These are phyloP conservation scores for Dioscorea alata DNA, from an alignment of 106 monocot genomes.

Conservation along the genomic window DNA sequence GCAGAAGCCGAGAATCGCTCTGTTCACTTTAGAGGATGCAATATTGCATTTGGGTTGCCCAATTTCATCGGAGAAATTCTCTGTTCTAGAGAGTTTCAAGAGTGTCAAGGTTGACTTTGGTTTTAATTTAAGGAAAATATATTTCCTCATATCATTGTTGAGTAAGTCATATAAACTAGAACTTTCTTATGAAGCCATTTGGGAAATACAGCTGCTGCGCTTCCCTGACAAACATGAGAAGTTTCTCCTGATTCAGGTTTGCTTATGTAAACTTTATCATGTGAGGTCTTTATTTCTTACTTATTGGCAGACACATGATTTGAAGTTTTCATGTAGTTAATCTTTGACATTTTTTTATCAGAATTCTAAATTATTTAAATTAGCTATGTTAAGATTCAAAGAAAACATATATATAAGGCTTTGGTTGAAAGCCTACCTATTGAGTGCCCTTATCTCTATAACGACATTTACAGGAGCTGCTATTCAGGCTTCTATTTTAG, in stretches of 20 bases:
- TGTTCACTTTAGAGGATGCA: constrained; percentile 28
- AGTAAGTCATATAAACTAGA: constrained; percentile 54
- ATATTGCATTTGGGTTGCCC: constrained; percentile 57
- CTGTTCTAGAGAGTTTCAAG: constrained; percentile 35
- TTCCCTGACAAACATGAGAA: constrained; percentile 15
- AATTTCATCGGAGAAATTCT: constrained; percentile 25
- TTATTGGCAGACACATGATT: too few species aligned
- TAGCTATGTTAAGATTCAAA: too few species aligned
- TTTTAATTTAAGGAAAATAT: constrained; percentile 60
- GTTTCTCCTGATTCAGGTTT: constrained; percentile 68
- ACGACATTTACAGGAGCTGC: too few species aligned
- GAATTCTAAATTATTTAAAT: too few species aligned
- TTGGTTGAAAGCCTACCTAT: too few species aligned
- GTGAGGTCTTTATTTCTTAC: too few species aligned
- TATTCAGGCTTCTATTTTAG: too few species aligned
- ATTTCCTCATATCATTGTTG: constrained; percentile 28
- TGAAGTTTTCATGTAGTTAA: too few species aligned
- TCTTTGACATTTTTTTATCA: too few species aligned
- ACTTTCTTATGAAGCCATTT: constrained; percentile 75
- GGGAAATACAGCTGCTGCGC: constrained; percentile 68
- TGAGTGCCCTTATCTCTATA: too few species aligned
- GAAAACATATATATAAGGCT: too few species aligned
- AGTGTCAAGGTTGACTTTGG: constrained; percentile 55
- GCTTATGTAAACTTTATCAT: not conserved
- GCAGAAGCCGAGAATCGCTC: constrained; percentile 42